These are phyloP conservation scores for Acacia acuminata DNA, from an alignment of 306 rosid species.

Conservation along the genomic window DNA sequence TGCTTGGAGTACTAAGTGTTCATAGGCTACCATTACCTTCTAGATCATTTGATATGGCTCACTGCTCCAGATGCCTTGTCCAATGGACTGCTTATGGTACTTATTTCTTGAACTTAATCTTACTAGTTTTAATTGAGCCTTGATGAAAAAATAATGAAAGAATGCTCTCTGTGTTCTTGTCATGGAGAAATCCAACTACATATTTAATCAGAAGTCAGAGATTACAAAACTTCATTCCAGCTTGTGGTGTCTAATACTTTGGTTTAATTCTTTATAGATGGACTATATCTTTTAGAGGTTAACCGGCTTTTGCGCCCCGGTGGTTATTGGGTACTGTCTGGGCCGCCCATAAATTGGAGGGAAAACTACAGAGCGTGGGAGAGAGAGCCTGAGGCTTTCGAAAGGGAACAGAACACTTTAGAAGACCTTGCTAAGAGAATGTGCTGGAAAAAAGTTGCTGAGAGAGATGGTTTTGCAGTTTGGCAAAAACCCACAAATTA, in stretches of 20 bases:
- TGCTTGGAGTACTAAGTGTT: slow-evolving; percentile 59
- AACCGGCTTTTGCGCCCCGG: slow-evolving; percentile 60
- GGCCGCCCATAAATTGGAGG: slow-evolving; percentile 71
- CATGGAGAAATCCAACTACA: neutral
- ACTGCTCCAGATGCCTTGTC: slow-evolving; percentile 70
- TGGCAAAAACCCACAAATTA: slow-evolving; percentile 52
- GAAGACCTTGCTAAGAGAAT: slow-evolving; percentile 54
- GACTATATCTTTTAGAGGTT: slow-evolving; percentile 53
- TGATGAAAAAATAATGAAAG: neutral
- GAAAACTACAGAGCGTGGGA: slow-evolving; percentile 47
- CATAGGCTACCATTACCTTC: slow-evolving; percentile 60
- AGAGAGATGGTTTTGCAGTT: slow-evolving; percentile 42
- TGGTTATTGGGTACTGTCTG: slow-evolving; percentile 68
- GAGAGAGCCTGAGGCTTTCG: slow-evolving; percentile 38
- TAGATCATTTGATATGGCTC: slow-evolving; percentile 62
- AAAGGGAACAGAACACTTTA: slow-evolving; percentile 42
- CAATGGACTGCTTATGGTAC: slow-evolving; percentile 60
- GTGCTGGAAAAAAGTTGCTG: slow-evolving; percentile 64
- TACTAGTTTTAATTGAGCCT: neutral
- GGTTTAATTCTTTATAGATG: slow-evolving; percentile 41
- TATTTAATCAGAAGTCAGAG: neutral
- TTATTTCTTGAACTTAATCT: slow-evolving; percentile 20
- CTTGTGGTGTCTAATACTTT: slow-evolving; percentile 17
- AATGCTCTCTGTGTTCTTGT: neutral
- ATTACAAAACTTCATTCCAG: neutral